Base-by-base conservation (phyloP, 2,329 filamentous ascomycete genomes). In the Mycosphaerella arachidis region DNA sequence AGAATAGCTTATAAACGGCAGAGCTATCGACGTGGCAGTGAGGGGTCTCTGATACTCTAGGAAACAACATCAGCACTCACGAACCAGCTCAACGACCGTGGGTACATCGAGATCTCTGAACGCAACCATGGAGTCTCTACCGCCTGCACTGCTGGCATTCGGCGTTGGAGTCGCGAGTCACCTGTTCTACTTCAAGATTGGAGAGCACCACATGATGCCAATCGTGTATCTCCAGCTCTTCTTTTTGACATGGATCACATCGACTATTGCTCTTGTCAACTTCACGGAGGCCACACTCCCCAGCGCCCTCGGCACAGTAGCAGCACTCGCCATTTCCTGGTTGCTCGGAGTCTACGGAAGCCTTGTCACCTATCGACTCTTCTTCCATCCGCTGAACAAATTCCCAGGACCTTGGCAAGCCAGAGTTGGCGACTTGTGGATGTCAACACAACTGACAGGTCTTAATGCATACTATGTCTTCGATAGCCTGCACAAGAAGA, bases 351-450 rank as follows among this genome's bases (percentile, higher is more conserved):
- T 72, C 30, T 62, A 69, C 61, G 57, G 66, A n/a, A 76, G 73
- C 48, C 70, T 77, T n/a, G 10, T 71, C 8, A 59, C 72, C 27
- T 78, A 76, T 57, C 71, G 76, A 33, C 40, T 69, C 12, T 71
- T 71, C 53, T 67, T 75, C 53, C 68, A 73, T 48, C 70, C 66
- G 6, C 58, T 74, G 12, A 66, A 63, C 20, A 63, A 61, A 7
- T 72, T 75, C 33, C 72, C 73, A 3, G 73, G 73, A 13, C 76
- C 76, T 4, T 68, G 67, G 37, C 58, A 56, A 30, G 72, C 73
- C 7, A 70, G 73, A 20, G 16, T 78, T 10, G 68, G 71, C 1
- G 69, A 59, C 16, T 55, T 77, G 20, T 77, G 67, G 66, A 66
- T 69, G 27, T 67, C 66, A 6, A 52, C 57, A 43, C 60, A 65